Conservation (phyloP, 306 rosid species). For the Ammopiptanthus mongolicus region DNA sequence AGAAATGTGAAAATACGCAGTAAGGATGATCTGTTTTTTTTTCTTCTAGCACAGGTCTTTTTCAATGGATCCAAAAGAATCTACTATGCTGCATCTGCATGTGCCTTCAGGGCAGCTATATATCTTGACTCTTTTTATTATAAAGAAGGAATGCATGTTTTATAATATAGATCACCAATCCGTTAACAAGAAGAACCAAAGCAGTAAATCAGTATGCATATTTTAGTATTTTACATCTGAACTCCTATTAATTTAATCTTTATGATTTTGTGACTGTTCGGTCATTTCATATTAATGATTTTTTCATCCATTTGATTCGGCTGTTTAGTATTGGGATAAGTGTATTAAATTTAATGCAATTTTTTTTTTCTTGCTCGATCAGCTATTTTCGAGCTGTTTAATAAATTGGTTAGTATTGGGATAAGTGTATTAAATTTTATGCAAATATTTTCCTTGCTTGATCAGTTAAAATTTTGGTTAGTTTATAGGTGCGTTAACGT, state of each 20-base stretch:
- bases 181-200: background rate
- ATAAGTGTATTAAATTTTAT: background rate
- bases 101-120: background rate
- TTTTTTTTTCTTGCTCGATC: background rate
- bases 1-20: background rate
- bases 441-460: too few species aligned
- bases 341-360: background rate
- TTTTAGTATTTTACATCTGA: background rate
- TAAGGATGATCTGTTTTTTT: background rate
- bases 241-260: background rate
- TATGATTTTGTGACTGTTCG: background rate
- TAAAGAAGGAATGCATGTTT: background rate
- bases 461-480: too few species aligned
- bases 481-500: too few species aligned
- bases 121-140: background rate
- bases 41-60: background rate
- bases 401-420: background rate
- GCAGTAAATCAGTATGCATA: background rate
- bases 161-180: background rate
- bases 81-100: constrained; percentile 18
- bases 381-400: background rate
- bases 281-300: background rate
- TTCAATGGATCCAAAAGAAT: constrained; percentile 19
- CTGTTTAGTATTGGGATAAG: background rate
- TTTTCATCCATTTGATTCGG: background rate